Conservation (phyloP, 2,329 filamentous ascomycete genomes). For the Stachybotrys elegans region DNA sequence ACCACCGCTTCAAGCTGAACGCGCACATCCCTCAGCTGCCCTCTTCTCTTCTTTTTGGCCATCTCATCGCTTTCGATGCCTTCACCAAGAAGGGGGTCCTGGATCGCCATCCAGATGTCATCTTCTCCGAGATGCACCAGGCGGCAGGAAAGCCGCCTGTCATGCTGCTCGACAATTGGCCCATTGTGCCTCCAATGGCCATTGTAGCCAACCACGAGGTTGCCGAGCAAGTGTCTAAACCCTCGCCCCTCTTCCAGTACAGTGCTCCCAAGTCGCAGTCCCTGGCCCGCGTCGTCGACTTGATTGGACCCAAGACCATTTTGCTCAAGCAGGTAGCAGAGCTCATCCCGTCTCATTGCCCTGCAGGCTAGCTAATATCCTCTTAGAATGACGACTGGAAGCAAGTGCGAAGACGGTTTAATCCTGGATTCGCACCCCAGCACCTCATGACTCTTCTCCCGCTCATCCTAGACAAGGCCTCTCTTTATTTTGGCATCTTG, state of each 20-base stretch:
- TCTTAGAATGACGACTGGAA: conserved; percentile 13
- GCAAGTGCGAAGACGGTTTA: conserved; percentile 26
- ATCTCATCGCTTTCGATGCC: conserved; percentile 1
- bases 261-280: conserved; percentile 27
- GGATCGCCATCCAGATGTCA: conserved; percentile 16
- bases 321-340: conserved; percentile 4
- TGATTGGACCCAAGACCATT: conserved; percentile 17
- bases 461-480: conserved; percentile 26
- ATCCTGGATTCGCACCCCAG: conserved; percentile 31
- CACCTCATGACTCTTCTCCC: conserved; percentile 32
- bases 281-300: conserved; percentile 14
- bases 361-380: background rate
- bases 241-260: conserved; percentile 23
- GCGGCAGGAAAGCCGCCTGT: conserved; percentile 25
- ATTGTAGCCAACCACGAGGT: conserved; percentile 25
- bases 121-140: conserved; percentile 17
- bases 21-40: conserved; percentile 2
- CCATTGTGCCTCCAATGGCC: conserved; percentile 24
- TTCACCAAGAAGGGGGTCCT: background rate
- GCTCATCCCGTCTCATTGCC: background rate
- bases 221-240: conserved; percentile 31
- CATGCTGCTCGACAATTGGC: conserved; percentile 28
- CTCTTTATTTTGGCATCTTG: conserved; percentile 13
- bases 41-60: background rate
- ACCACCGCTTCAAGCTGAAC: conserved; percentile 1